phyloP scores from a whole-genome alignment of 768 basidiomycete species.

The Calvatia gigantea region DNA sequence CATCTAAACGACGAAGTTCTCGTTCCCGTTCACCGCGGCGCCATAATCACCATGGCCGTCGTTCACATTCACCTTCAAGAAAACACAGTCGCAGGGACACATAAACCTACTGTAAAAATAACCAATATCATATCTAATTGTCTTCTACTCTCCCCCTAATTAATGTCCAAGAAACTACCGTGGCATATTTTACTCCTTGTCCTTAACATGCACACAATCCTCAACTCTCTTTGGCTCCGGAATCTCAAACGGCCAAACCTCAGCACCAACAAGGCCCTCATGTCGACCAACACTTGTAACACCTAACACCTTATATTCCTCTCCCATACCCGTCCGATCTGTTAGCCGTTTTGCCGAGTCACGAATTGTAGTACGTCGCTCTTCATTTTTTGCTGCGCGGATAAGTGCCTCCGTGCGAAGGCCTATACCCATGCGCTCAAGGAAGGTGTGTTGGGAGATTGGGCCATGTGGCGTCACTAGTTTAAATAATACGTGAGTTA shows the following conservation, averaged over 20 bases:
- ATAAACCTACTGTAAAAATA: background rate
- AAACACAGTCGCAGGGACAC: background rate
- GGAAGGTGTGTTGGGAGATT: conserved; percentile 72
- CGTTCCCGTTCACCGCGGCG: conserved; percentile 35
- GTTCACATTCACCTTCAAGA: background rate
- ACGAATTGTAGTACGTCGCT: conserved; percentile 49
- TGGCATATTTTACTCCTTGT: background rate
- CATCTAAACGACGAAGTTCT: conserved; percentile 24
- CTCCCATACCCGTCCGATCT: conserved; percentile 82
- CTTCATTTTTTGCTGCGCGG: conserved; percentile 43
- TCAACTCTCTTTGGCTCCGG: conserved; percentile 11
- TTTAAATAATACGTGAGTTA: conserved; percentile 8
- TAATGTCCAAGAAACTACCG: background rate
- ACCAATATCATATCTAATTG: background rate
- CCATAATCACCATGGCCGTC: background rate
- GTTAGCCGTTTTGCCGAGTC: conserved; percentile 69
- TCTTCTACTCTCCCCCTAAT: background rate
- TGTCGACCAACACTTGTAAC: conserved; percentile 26
- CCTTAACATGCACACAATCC: conserved; percentile 7
- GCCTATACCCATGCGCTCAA: conserved; percentile 72
- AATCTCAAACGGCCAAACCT: conserved; percentile 33
- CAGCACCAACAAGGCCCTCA: conserved; percentile 5
- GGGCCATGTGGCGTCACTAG: conserved; percentile 57
- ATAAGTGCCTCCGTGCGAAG: conserved; percentile 63
- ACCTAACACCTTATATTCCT: conserved; percentile 80